phyloP scores from a whole-genome alignment of 2,329 filamentous ascomycete species.

The Hypomyces perniciosus region DNA sequence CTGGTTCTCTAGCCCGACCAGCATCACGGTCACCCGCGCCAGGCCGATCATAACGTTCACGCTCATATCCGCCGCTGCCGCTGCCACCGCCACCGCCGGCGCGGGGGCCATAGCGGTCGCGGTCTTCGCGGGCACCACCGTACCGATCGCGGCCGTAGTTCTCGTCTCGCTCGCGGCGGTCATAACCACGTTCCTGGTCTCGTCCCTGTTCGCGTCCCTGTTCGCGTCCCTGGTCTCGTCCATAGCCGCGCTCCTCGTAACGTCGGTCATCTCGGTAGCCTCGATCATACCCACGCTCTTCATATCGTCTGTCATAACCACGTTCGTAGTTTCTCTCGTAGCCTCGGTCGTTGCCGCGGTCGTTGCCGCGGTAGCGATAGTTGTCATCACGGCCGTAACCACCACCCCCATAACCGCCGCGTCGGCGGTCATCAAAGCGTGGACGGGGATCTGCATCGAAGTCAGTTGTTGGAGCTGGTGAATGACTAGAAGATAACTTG shows the following conservation, averaged over 20 bases:
- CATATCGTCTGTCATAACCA: constrained; percentile 35
- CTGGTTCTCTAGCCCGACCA: constrained; percentile 34
- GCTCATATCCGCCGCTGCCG: constrained; percentile 37
- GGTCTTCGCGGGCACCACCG: constrained; percentile 40
- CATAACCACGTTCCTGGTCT: constrained; percentile 52
- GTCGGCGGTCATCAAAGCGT: constrained; percentile 56
- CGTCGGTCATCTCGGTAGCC: constrained; percentile 43
- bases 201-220: constrained; percentile 46
- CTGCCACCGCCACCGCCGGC: constrained; percentile 31
- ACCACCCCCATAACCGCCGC: constrained; percentile 51
- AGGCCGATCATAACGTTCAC: constrained; percentile 43
- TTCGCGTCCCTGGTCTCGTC: constrained; percentile 45
- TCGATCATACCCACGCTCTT: constrained; percentile 43
- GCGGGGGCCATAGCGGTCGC: constrained; percentile 36
- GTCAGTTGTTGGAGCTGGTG: constrained; percentile 18
- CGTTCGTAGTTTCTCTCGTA: constrained; percentile 43
- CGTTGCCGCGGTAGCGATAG: constrained; percentile 49
- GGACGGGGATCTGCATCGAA: constrained; percentile 31
- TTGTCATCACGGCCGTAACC: constrained; percentile 49
- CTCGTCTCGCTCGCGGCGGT: constrained; percentile 42
- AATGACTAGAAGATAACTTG: constrained; percentile 41
- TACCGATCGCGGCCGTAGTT: constrained; percentile 35
- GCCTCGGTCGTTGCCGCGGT: constrained; percentile 34
- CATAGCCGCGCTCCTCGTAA: constrained; percentile 41
- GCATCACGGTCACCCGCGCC: constrained; percentile 32